These are phyloP conservation scores for Haplographium delicatum DNA, from an alignment of 495 filamentous ascomycete species.

Conservation along the genomic window DNA sequence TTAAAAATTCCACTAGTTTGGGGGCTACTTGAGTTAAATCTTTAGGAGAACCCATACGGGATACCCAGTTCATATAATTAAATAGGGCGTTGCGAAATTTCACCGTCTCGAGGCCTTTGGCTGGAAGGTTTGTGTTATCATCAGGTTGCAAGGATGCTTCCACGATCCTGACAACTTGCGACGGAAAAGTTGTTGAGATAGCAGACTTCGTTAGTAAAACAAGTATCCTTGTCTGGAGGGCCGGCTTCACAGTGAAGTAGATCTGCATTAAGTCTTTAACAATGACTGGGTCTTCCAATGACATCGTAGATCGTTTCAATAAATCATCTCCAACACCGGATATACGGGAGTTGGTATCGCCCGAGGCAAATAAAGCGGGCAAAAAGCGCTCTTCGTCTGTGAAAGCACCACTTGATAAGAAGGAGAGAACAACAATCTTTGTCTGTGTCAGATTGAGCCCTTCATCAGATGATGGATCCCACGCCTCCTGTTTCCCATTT, in stretches of 20 bases:
- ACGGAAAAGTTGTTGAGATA: slow-evolving; percentile 53
- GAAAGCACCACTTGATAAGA: slow-evolving; percentile 83
- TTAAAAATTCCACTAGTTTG: slow-evolving; percentile 64
- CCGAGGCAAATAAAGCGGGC: slow-evolving; percentile 75
- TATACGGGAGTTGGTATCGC: slow-evolving; percentile 75
- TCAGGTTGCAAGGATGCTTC: slow-evolving; percentile 51
- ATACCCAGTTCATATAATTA: slow-evolving; percentile 81
- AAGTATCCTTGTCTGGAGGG: slow-evolving; percentile 72
- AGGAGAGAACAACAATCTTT: slow-evolving; percentile 62
- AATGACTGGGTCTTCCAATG: slow-evolving; percentile 63
- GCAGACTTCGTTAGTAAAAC: slow-evolving; percentile 72
- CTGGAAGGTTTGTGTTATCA: slow-evolving; percentile 39
- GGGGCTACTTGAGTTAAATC: slow-evolving; percentile 60
- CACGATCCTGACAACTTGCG: slow-evolving; percentile 62
- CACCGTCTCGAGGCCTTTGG: slow-evolving; percentile 59
- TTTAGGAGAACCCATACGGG: slow-evolving; percentile 59
- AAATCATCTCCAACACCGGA: slow-evolving; percentile 78
- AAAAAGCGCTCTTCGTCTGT: slow-evolving; percentile 71
- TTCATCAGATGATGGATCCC: slow-evolving; percentile 51
- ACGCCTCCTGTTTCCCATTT: slow-evolving; percentile 60
- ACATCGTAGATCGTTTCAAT: slow-evolving; percentile 65
- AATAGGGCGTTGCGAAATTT: slow-evolving; percentile 82
- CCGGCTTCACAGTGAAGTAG: slow-evolving; percentile 64
- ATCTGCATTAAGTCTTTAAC: slow-evolving; percentile 60
- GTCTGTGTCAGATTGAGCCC: slow-evolving; percentile 62